Conservation (phyloP, 2,329 filamentous ascomycete species). For the Penicillium sp. region DNA sequence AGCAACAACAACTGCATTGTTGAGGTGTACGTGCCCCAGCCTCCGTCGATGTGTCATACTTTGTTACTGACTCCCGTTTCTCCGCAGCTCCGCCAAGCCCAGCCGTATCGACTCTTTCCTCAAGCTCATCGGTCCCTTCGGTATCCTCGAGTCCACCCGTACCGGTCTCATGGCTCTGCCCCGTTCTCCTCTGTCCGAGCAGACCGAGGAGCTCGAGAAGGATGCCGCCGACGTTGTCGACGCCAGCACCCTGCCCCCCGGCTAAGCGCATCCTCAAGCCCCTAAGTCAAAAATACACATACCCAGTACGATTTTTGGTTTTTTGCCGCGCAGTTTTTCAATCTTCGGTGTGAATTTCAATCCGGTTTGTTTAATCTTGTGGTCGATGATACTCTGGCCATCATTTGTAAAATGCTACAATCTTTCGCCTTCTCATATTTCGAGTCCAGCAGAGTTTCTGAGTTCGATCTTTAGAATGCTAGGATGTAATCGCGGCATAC, state of each 20-base stretch:
- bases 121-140: conserved; percentile 91
- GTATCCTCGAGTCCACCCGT: conserved; percentile 91
- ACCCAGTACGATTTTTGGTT: conserved; percentile 26
- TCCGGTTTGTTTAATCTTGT: neutral
- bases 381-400: neutral
- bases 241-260: conserved; percentile 87
- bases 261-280: conserved; percentile 54
- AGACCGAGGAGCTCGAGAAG: conserved; percentile 73
- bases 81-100: conserved; percentile 81
- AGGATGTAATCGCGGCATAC: neutral
- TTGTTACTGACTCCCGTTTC: neutral
- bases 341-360: conserved; percentile 11
- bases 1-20: conserved; percentile 99
- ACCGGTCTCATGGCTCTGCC: conserved; percentile 97
- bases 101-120: conserved; percentile 95
- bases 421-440: neutral
- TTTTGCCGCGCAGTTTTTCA: conserved; percentile 15
- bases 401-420: conserved; percentile 3
- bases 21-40: conserved; percentile 70
- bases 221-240: conserved; percentile 95
- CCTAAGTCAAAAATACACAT: conserved; percentile 26
- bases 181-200: conserved; percentile 80
- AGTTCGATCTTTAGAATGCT: too few species aligned
- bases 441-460: neutral
- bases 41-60: neutral